These are phyloP conservation scores for Boletus pseudopeckii DNA, from an alignment of 768 basidiomycete genomes.

Conservation along the genomic window DNA sequence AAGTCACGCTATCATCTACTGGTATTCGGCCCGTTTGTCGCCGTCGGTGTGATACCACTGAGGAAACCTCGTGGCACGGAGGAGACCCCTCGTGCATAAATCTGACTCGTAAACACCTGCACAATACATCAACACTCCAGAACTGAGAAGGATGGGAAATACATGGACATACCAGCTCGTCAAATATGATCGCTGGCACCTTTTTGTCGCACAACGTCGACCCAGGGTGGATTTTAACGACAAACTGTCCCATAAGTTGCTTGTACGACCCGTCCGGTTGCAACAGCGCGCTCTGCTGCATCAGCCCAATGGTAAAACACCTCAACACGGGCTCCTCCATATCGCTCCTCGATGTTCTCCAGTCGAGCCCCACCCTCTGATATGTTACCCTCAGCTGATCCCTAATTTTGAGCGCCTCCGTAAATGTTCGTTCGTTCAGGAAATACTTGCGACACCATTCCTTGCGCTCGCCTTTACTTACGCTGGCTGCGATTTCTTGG, in stretches of 20 bases:
- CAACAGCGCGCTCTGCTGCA: slow-evolving; percentile 79
- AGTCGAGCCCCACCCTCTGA: slow-evolving; percentile 56
- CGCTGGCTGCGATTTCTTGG: slow-evolving; percentile 56
- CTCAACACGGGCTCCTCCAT: slow-evolving; percentile 66
- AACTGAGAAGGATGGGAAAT: not conserved
- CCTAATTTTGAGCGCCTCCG: slow-evolving; percentile 74
- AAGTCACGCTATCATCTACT: slow-evolving; percentile 12
- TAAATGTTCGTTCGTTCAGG: slow-evolving; percentile 76
- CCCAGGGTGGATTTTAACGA: slow-evolving; percentile 89
- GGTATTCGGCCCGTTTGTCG: slow-evolving; percentile 5
- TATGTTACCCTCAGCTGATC: slow-evolving; percentile 74
- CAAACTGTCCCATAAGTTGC: slow-evolving; percentile 68
- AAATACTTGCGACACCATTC: slow-evolving; percentile 87
- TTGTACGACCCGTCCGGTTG: slow-evolving; percentile 88
- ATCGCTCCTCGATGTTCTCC: slow-evolving; percentile 54
- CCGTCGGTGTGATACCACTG: slow-evolving; percentile 14
- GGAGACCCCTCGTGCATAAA: slow-evolving; percentile 92
- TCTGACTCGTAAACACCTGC: slow-evolving; percentile 77
- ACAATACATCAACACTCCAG: not conserved
- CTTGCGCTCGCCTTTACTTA: slow-evolving; percentile 45
- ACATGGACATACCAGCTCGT: slow-evolving; percentile 72
- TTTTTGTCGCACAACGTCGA: slow-evolving; percentile 81
- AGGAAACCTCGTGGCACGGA: slow-evolving; percentile 62
- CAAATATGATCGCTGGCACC: slow-evolving; percentile 83
- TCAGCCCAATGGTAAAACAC: slow-evolving; percentile 72